Evolutionary conservation across 371 early-diverging fungal genomes (phyloP).

Genomic region (Coemansia sp.): DNA sequence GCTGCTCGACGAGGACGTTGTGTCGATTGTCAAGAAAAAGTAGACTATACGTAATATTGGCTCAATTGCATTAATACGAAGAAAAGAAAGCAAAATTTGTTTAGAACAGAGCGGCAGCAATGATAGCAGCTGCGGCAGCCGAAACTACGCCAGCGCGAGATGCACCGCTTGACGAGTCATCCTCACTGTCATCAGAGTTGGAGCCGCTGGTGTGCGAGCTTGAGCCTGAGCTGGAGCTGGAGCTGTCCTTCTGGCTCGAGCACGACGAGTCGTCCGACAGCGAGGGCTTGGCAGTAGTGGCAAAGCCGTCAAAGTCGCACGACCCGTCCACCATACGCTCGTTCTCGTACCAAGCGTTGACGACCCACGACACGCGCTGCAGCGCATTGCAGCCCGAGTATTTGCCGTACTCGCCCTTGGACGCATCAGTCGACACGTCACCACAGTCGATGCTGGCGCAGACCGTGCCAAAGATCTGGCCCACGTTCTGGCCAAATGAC

Average conservation of each 20-base stretch:
- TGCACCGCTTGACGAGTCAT: neutral
- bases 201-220: neutral
- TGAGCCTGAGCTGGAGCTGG: neutral
- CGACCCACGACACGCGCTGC: constrained; percentile 49
- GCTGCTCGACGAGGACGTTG: constrained; percentile 97
- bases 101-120: neutral
- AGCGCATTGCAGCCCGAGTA: constrained; percentile 40
- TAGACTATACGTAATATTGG: constrained; percentile 18
- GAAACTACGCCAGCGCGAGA: neutral
- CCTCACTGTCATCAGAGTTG: constrained; percentile 7
- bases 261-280: constrained; percentile 36
- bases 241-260: constrained; percentile 30
- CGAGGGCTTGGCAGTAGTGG: constrained; percentile 13
- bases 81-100: no score
- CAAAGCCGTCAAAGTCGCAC: constrained; percentile 48
- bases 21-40: constrained; percentile 91
- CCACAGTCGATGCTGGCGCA: constrained; percentile 36
- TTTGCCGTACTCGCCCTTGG: constrained; percentile 40
- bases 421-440: constrained; percentile 25
- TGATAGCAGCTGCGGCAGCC: neutral
- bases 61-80: no score
- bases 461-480: constrained; percentile 29
- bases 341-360: constrained; percentile 44
- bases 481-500: constrained; percentile 23
- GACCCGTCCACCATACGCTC: constrained; percentile 43